phyloP scores from a whole-genome alignment of 805 yeast genomes.

The Torulaspora indica region DNA sequence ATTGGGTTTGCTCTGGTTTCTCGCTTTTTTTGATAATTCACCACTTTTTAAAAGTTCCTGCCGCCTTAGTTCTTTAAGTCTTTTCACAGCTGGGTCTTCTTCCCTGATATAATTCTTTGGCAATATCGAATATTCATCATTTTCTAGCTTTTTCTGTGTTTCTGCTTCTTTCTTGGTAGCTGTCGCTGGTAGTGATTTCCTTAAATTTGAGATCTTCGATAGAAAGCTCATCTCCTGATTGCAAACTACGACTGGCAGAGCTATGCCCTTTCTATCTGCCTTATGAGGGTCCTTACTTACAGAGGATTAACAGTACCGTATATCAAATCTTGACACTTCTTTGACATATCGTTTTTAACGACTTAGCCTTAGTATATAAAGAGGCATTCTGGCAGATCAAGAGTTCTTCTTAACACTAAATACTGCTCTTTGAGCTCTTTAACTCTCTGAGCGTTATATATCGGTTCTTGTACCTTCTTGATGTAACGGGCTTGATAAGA shows the following conservation, averaged over 20 bases:
- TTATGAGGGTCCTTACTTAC: background rate
- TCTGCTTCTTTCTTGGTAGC: conserved; percentile 3
- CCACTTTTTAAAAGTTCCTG: conserved; percentile 45
- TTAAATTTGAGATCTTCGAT: conserved; percentile 29
- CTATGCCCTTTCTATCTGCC: background rate
- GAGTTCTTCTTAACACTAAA: too few species aligned
- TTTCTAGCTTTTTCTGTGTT: conserved; percentile 8
- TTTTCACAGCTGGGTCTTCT: conserved; percentile 66
- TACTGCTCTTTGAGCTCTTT: too few species aligned
- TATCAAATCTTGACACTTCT: background rate
- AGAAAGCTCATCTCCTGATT: conserved; percentile 30
- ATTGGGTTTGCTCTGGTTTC: conserved; percentile 6
- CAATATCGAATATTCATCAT: conserved; percentile 18
- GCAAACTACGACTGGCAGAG: background rate
- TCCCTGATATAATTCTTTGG: conserved; percentile 34
- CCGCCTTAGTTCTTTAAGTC: conserved; percentile 62
- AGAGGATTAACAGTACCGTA: background rate
- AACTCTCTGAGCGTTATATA: too few species aligned
- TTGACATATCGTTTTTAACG: background rate
- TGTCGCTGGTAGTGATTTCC: conserved; percentile 18
- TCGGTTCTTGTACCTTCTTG: too few species aligned
- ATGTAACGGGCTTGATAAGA: too few species aligned
- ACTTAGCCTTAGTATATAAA: background rate
- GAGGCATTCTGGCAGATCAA: background rate
- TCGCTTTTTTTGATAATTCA: conserved; percentile 36